phyloP scores from a whole-genome alignment of 768 basidiomycete genomes.

The Xanthoconium purpureum region DNA sequence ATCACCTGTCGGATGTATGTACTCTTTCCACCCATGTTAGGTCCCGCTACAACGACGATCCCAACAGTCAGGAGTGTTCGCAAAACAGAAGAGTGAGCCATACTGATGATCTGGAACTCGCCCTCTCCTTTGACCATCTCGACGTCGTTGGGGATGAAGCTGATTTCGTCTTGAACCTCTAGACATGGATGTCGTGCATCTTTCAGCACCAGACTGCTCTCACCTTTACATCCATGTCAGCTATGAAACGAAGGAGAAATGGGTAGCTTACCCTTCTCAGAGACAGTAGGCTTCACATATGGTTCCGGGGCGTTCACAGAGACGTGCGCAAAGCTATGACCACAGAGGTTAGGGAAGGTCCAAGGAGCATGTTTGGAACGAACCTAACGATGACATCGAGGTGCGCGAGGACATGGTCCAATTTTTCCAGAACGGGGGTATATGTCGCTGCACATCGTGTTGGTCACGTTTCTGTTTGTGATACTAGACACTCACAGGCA shows the following conservation, averaged over 20 bases:
- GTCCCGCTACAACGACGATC: constrained; percentile 60
- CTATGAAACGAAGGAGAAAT: background rate
- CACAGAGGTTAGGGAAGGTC: background rate
- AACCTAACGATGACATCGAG: constrained; percentile 90
- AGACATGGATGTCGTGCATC: constrained; percentile 95
- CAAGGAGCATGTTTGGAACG: background rate
- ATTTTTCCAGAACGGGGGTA: constrained; percentile 77
- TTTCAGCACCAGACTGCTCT: constrained; percentile 73
- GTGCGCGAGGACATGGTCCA: constrained; percentile 84
- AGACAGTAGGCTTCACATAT: constrained; percentile 82
- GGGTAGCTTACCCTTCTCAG: constrained; percentile 60
- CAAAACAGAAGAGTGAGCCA: constrained; percentile 16
- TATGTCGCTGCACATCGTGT: constrained; percentile 70
- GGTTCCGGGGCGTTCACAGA: constrained; percentile 82
- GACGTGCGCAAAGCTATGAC: constrained; percentile 81
- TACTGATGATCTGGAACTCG: constrained; percentile 95
- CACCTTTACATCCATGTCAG: constrained; percentile 44
- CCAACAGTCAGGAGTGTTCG: background rate
- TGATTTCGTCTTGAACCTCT: constrained; percentile 93
- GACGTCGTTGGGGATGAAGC: constrained; percentile 94
- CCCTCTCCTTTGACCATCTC: constrained; percentile 92
- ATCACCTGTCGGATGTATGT: constrained; percentile 91
- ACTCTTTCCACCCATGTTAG: constrained; percentile 99
- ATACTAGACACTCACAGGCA: constrained; percentile 57
- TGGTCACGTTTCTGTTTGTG: background rate